Base-by-base conservation (phyloP, 192 early-diverging fungal genomes). In the Entomortierella chlamydospora region DNA sequence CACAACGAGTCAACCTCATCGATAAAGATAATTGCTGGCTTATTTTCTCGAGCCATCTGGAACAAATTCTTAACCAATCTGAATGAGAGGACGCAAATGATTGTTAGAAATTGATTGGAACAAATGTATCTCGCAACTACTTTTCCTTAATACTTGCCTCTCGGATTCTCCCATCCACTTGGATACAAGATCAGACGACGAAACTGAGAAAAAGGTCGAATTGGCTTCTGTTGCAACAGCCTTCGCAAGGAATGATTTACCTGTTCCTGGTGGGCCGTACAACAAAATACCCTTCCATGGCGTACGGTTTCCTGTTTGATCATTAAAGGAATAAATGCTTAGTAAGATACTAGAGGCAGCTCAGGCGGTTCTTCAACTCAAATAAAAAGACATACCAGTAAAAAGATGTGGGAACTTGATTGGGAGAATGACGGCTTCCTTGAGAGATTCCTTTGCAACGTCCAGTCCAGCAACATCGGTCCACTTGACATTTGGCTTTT, bases 101-200 rank as follows among this genome's bases (percentile, higher is more conserved):
- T n/a, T n/a, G n/a, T n/a, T n/a, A n/a, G n/a, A n/a, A n/a, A n/a
- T n/a, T n/a, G n/a, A n/a, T n/a, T n/a, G n/a, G n/a, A n/a, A n/a
- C n/a, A 37, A 37, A 47, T 25, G 60, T 25, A n/a, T n/a, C n/a
- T n/a, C n/a, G n/a, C n/a, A n/a, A n/a, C n/a, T n/a, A n/a, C n/a
- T n/a, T n/a, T n/a, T n/a, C n/a, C n/a, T n/a, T n/a, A n/a, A n/a
- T n/a, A n/a, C 37, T 54, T 64, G 87, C 91, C 94, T 84, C 82
- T 99, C 98, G 87, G 91, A 92, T 82, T 99, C 97, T 53, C 98
- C 97, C 93, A 99, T 98, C 96, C 96, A 99, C 86, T 98, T 99
- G 78, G 92, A 93, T n/a, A 99, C 97, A 56, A 99, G 86, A 83
- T 99, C 98, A 5, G 97, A 97, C 5, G 97, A 98, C 15, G 95